phyloP scores from a whole-genome alignment of 2,329 filamentous ascomycete species.

The Hypocrella siamensis region DNA sequence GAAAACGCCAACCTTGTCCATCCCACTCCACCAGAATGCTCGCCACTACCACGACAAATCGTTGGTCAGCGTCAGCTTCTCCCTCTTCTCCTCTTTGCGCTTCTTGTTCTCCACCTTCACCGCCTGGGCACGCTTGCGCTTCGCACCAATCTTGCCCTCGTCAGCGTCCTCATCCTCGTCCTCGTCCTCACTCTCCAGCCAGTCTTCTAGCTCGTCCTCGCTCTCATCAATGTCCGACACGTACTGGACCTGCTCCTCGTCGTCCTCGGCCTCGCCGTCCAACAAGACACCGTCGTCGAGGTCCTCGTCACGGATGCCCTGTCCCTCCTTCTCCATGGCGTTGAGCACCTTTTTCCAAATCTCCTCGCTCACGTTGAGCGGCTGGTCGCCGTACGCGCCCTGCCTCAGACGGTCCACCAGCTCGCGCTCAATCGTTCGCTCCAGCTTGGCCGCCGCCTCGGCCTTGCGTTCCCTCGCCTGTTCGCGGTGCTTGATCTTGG shows the following conservation, averaged over 20 bases:
- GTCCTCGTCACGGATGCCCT: conserved; percentile 72
- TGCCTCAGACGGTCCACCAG: conserved; percentile 80
- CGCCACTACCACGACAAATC: conserved; percentile 23
- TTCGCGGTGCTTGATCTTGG: conserved; percentile 71
- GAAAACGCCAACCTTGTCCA: too few species aligned
- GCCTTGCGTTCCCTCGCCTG: conserved; percentile 62
- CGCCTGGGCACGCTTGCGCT: conserved; percentile 34
- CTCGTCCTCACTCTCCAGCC: conserved; percentile 61
- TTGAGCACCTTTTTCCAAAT: conserved; percentile 97
- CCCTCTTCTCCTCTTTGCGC: conserved; percentile 49
- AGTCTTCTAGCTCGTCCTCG: conserved; percentile 78
- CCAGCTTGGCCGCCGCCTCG: conserved; percentile 77
- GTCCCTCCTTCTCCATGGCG: conserved; percentile 74
- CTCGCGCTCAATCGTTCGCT: conserved; percentile 89
- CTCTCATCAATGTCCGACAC: conserved; percentile 81
- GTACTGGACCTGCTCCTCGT: conserved; percentile 74
- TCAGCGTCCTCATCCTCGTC: conserved; percentile 43
- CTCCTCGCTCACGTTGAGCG: conserved; percentile 83
- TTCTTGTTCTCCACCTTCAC: conserved; percentile 30
- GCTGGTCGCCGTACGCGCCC: conserved; percentile 87
- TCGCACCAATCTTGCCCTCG: conserved; percentile 36
- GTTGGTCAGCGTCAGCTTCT: conserved; percentile 25
- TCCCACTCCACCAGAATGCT: too few species aligned
- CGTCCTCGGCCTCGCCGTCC: conserved; percentile 61
- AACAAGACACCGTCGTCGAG: conserved; percentile 74